phyloP scores from a whole-genome alignment of 2,329 filamentous ascomycete species.

The Harringtonia aguacate region DNA sequence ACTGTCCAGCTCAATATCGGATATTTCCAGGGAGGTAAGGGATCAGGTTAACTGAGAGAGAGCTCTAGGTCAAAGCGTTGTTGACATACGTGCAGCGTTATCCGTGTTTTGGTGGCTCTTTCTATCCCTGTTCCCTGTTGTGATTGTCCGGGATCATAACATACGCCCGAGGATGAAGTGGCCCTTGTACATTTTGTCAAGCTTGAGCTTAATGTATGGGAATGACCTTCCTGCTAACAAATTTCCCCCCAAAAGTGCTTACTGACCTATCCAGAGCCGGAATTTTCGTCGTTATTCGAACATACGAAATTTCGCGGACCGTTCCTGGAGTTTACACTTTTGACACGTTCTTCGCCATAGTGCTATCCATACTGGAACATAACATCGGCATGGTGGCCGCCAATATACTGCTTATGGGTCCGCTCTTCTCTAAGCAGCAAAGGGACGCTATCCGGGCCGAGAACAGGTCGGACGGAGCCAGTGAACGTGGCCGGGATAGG shows the following conservation, averaged over 20 bases:
- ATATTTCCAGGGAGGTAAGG: conserved; percentile 22
- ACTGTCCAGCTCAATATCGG: conserved; percentile 21
- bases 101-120: conserved; percentile 25
- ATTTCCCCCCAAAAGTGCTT: too few species aligned
- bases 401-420: conserved; percentile 23
- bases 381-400: conserved; percentile 26
- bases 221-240: too few species aligned
- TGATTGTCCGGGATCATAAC: conserved; percentile 20
- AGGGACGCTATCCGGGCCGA: conserved; percentile 11
- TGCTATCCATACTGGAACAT: conserved; percentile 24
- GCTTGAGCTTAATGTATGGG: conserved; percentile 19
- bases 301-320: conserved; percentile 22
- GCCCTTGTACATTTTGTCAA: conserved; percentile 24
- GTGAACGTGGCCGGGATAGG: background rate
- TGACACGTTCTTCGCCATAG: conserved; percentile 19
- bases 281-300: conserved; percentile 21
- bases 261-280: conserved; percentile 14
- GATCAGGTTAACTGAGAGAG: too few species aligned
- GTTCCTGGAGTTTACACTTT: conserved; percentile 17
- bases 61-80: background rate
- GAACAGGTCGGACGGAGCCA: background rate
- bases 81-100: conserved; percentile 15
- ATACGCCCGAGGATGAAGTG: conserved; percentile 17
- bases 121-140: conserved; percentile 22
- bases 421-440: conserved; percentile 16